These are phyloP conservation scores for Candida ovalis DNA, from an alignment of 805 yeast genomes.

Conservation along the genomic window DNA sequence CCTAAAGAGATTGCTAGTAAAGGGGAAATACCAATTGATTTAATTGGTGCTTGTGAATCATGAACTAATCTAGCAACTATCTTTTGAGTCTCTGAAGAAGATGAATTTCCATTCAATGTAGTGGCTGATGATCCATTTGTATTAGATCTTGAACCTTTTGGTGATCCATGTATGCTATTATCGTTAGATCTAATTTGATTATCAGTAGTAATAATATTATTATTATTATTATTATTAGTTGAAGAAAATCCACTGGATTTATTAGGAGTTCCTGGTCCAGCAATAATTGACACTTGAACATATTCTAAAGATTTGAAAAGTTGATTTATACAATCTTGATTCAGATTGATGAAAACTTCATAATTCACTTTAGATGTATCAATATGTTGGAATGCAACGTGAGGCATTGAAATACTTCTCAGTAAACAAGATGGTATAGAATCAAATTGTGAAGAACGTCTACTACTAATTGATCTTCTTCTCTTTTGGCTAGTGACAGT, in stretches of 20 bases:
- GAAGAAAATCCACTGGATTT: conserved; percentile 17
- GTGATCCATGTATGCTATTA: not conserved
- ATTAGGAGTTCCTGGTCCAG: conserved; percentile 45
- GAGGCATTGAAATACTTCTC: conserved; percentile 58
- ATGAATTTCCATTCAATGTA: not conserved
- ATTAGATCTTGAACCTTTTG: conserved; percentile 2
- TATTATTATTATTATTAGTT: not conserved
- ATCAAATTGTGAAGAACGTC: conserved; percentile 29
- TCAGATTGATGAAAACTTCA: conserved; percentile 44
- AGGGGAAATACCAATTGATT: conserved; percentile 49
- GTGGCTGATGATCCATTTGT: not conserved
- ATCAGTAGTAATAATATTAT: not conserved
- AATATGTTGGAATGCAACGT: conserved; percentile 30
- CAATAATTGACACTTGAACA: conserved; percentile 48
- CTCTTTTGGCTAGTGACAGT: conserved; percentile 18
- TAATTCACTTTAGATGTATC: conserved; percentile 16
- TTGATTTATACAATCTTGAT: conserved; percentile 29
- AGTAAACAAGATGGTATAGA: conserved; percentile 37
- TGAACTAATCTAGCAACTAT: conserved; percentile 51
- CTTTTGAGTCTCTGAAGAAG: conserved; percentile 32
- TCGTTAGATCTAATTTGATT: conserved; percentile 2
- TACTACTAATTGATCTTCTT: conserved; percentile 28
- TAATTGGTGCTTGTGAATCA: conserved; percentile 30
- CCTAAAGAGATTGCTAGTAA: conserved; percentile 55
- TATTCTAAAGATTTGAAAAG: conserved; percentile 36